Conservation (phyloP, 305 asterid species). For the Solanum chacoense region DNA sequence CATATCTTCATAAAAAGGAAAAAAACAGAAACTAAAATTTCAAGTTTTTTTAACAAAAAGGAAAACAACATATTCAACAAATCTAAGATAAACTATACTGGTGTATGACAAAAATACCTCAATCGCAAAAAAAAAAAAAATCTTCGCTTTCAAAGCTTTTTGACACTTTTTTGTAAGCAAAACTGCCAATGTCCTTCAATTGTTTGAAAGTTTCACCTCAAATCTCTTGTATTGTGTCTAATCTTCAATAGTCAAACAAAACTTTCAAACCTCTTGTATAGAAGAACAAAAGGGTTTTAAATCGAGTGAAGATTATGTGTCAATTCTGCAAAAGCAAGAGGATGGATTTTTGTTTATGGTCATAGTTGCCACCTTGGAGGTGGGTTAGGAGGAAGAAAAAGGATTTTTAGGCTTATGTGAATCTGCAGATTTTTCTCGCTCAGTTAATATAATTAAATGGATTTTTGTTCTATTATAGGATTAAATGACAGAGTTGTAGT, state of each 20-base stretch:
- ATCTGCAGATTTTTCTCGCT: neutral
- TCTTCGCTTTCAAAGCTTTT: neutral
- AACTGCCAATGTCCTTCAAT: neutral
- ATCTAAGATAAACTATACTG: neutral
- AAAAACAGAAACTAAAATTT: neutral
- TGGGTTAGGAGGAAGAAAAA: neutral
- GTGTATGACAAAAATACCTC: neutral
- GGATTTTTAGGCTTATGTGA: neutral
- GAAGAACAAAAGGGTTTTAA: neutral
- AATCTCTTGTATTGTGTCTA: neutral
- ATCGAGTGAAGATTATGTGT: neutral
- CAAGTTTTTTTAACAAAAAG: neutral
- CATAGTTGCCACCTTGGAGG: neutral
- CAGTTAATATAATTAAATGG: neutral
- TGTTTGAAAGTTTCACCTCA: neutral
- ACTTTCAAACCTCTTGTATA: neutral
- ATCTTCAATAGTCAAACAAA: neutral
- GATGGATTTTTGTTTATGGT: neutral
- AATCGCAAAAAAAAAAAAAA: neutral
- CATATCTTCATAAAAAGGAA: neutral
- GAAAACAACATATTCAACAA: neutral
- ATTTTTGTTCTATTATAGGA: neutral
- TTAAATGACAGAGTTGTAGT: neutral
- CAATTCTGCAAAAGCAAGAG: neutral
- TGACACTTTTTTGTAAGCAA: neutral